Base-by-base conservation (phyloP, 23 red algal genomes). In the Gracilaria gracilis region DNA sequence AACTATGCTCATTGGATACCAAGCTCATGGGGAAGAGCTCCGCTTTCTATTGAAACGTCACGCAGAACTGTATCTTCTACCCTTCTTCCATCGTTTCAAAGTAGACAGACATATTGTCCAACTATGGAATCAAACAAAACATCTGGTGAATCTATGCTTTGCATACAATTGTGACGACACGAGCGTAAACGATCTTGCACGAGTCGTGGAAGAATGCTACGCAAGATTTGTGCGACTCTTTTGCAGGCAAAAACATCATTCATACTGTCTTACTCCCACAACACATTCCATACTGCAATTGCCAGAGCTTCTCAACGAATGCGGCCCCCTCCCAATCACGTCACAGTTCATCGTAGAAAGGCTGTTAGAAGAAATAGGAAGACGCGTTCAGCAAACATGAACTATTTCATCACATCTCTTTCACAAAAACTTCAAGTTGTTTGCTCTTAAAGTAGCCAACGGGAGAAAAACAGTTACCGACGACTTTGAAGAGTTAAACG, bases 231-330 rank as follows among this genome's bases (percentile, higher is more conserved):
- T 57, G 8, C 24, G 25, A 13, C n/a, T 79, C 5, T 79, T 79
- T 57, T 47, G 16, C 37, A 51, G 4, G 39, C 3, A 79, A 3
- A n/a, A 47, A 17, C 2, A 47, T 6, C 1, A 47, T 3, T 1
- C 37, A 53, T 79, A 54, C 51, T 79, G 74, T 57, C 28, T 47
- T 4, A 79, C 74, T 12, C 74, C 74, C 4, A 54, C 74, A 31
- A 79, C 74, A 33, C 42, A 79, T 50, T 21, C 74, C 37, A 79
- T 79, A 9, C 39, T 79, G 23, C 74, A 79, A 15, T 50, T 79
- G 21, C 74, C 74, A 44, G 74, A 79, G 74, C 42, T 79, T 4
- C 74, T 79, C 1, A 31, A 79, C 3, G 74, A 50, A 27, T 79
- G 24, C 23, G 74, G 39, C n/a, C 74, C 74, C 16, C 50, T 79